Evolutionary conservation across 1,139 yeast genomes (phyloP).

Genomic region (Tardiomyces digboiensis): DNA sequence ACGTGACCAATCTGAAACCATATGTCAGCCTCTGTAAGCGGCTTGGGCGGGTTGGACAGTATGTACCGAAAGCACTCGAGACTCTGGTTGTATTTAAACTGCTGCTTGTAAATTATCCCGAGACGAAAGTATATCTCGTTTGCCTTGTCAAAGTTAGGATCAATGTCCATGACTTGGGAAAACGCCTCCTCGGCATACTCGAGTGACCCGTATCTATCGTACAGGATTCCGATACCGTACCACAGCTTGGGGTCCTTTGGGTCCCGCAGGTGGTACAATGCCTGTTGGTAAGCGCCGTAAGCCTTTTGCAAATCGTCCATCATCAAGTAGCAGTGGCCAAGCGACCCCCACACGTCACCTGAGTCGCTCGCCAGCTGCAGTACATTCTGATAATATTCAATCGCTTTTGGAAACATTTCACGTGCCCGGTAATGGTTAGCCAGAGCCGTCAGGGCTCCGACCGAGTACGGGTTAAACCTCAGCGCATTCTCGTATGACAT

Average conservation of each 20-base stretch:
- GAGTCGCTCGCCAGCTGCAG: conserved; percentile 73
- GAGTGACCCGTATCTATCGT: conserved; percentile 90
- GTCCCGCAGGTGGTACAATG: conserved; percentile 80
- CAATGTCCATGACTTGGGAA: conserved; percentile 89
- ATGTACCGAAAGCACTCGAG: conserved; percentile 93
- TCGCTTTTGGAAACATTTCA: conserved; percentile 89
- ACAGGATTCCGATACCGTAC: conserved; percentile 97
- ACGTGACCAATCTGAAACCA: conserved; percentile 99
- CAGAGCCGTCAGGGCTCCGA: conserved; percentile 74
- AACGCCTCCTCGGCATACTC: conserved; percentile 99
- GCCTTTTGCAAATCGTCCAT: conserved; percentile 93
- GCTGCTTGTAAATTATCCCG: conserved; percentile 97
- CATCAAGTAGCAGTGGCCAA: conserved; percentile 97
- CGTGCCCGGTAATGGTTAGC: conserved; percentile 85
- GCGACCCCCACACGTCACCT: conserved; percentile 95
- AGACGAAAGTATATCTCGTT: conserved; percentile 92
- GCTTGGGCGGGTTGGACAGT: conserved; percentile 85
- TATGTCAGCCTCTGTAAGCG: conserved; percentile 91
- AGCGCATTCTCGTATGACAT: conserved; percentile 87
- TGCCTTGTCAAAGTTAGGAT: conserved; percentile 92
- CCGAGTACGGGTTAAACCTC: conserved; percentile 76
- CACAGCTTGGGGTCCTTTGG: conserved; percentile 95
- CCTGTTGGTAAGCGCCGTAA: conserved; percentile 94
- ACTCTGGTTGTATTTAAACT: conserved; percentile 76
- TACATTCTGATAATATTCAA: conserved; percentile 86